Percentiles rank a stretch among this genome's conserved stretches.
phyloP scores from a whole-genome alignment of 495 filamentous ascomycete genomes.

The Tuber magnatum region DNA sequence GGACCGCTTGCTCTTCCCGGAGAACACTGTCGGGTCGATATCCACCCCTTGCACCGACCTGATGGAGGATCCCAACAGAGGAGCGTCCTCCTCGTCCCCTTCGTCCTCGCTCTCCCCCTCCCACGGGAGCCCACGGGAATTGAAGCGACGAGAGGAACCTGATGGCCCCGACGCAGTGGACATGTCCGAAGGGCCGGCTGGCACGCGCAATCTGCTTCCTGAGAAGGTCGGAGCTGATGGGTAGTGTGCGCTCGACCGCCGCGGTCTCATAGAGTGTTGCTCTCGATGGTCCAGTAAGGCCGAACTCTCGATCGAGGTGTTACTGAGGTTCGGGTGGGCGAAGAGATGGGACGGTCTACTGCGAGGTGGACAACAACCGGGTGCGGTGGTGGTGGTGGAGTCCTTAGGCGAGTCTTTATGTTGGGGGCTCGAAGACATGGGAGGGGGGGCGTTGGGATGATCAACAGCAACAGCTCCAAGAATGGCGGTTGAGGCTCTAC shows the following conservation, averaged over 20 bases:
- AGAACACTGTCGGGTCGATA: conserved; percentile 17
- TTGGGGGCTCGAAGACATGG: conserved; percentile 1
- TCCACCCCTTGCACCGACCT: conserved; percentile 23
- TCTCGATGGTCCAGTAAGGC: conserved; percentile 74
- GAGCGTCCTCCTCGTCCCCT: conserved; percentile 52
- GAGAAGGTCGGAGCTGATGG: conserved; percentile 23
- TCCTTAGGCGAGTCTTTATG: conserved; percentile 7
- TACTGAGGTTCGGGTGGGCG: conserved; percentile 53
- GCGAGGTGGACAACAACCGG: background rate
- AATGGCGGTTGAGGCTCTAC: conserved; percentile 27
- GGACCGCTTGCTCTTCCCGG: conserved; percentile 24
- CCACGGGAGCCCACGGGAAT: conserved; percentile 18
- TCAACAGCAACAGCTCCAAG: conserved; percentile 24
- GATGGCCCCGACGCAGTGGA: conserved; percentile 17
- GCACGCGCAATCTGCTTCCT: conserved; percentile 8
- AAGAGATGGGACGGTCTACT: conserved; percentile 17
- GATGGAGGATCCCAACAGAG: conserved; percentile 47
- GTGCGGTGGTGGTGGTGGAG: background rate
- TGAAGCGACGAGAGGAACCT: conserved; percentile 21
- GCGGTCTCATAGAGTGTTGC: conserved; percentile 61
- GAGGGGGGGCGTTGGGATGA: conserved; percentile 14
- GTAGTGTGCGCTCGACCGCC: conserved; percentile 47
- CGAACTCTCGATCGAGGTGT: conserved; percentile 74
- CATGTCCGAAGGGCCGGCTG: conserved; percentile 18
- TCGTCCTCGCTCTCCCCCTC: conserved; percentile 40